These are phyloP conservation scores for Verticillium tricorpus DNA, from an alignment of 2,329 filamentous ascomycete species.

Conservation along the genomic window DNA sequence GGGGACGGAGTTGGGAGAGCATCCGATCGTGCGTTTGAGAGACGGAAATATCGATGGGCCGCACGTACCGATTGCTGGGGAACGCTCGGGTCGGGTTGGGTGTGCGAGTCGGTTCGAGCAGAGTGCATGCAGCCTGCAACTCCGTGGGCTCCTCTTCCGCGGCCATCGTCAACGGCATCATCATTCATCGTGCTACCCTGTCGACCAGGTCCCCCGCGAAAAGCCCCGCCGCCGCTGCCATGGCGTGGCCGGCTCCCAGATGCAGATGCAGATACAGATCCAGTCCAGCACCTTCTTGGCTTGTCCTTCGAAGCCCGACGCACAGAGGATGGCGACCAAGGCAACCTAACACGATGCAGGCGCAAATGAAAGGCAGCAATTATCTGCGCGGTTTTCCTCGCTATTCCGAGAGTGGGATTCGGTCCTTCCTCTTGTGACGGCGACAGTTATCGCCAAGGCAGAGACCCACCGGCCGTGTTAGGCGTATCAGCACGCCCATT, in stretches of 20 bases:
- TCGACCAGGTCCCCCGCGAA: neutral
- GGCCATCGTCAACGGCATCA: neutral
- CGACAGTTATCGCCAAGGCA: neutral
- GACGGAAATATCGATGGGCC: neutral
- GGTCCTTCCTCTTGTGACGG: neutral
- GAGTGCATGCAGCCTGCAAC: neutral
- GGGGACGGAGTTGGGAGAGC: neutral
- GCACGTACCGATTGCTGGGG: neutral
- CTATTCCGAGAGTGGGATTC: neutral
- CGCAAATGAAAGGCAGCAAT: neutral
- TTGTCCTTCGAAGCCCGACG: neutral
- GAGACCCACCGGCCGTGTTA: neutral
- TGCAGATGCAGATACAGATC: neutral
- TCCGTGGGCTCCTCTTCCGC: neutral
- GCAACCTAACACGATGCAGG: neutral
- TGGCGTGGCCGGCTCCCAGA: neutral
- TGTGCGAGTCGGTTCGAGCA: no score
- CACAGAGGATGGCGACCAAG: neutral
- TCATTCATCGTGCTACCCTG: neutral
- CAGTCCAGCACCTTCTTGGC: neutral
- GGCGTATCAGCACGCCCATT: neutral
- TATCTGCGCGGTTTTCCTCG: constrained; percentile 1
- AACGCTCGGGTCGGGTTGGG: neutral
- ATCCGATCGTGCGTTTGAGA: neutral
- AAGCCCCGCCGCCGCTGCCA: neutral